Percentiles rank a stretch among this genome's conserved stretches.
Evolutionary conservation across 2,329 filamentous ascomycete species (phyloP).

Genomic region (Pseudogymnoascus sp.): DNA sequence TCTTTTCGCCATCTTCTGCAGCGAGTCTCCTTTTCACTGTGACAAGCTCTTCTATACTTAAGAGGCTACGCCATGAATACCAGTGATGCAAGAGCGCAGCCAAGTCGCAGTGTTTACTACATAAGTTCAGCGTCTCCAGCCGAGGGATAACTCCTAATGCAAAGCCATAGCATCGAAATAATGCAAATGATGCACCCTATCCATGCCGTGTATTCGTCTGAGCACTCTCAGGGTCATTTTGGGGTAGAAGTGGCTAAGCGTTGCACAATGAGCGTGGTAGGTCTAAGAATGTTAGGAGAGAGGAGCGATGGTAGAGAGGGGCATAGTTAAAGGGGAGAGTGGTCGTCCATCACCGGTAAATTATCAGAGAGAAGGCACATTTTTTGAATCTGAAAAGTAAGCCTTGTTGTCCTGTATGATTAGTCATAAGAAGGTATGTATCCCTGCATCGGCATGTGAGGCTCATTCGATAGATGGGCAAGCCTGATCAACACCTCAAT

Average conservation of each 20-base stretch:
- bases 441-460: too few relatives aligned
- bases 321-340: not conserved
- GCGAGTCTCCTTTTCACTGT: not conserved
- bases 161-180: not conserved
- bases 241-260: not conserved
- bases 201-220: not conserved
- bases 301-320: not conserved
- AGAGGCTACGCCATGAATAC: not conserved
- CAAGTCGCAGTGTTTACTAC: not conserved
- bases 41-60: not conserved
- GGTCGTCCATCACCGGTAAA: too few relatives aligned
- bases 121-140: not conserved
- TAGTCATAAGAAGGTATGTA: too few relatives aligned
- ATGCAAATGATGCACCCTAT: too few relatives aligned
- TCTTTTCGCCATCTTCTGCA: not conserved
- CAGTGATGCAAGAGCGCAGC: not conserved
- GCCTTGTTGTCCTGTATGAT: too few relatives aligned
- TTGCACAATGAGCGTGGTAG: not conserved
- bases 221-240: not conserved
- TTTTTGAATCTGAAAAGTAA: too few relatives aligned
- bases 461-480: too few relatives aligned
- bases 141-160: not conserved
- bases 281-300: not conserved
- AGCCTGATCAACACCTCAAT: too few relatives aligned
- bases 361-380: too few relatives aligned